Base-by-base conservation (phyloP, 371 early-diverging fungal species). In the Lichtheimia hyalospora region DNA sequence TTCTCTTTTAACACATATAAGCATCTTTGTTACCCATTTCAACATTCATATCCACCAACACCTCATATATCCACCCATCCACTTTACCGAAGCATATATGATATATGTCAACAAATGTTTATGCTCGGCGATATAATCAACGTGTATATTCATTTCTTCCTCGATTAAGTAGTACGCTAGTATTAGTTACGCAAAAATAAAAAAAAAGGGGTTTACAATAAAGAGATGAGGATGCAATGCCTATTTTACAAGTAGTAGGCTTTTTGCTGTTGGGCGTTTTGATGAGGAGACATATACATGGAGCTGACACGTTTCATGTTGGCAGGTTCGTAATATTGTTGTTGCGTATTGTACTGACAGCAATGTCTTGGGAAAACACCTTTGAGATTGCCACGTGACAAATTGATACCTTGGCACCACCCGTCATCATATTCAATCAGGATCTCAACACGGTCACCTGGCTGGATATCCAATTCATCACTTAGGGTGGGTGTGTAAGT, bases 341-440 rank as follows among this genome's bases (percentile, higher is more conserved):
- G 28, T 44, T 41, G 28, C 2, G 52, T 44, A 2, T 44, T 40
- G 16, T 52, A 28, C 34, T 67, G 52, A 10, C 10, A 34, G 10
- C 87, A 87, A 53, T 84, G 84, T 34, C 74, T 72, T 2, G 89
- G 89, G 79, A 89, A 86, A 0, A 87, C 86, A 25, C 89, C 87
- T 67, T 82, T 77, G 16, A 68, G 62, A 23, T 82, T 75, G 18
- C 83, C 84, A 18, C 83, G 75, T 16, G 85, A 71, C 14, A 86
- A 73, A 54, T 88, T 88, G 63, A 84, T 68, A 42, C 87, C 87
- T 58, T 82, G 73, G 48, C 82, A 82, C 89, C 89, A 89, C 2
- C 89, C 89, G 67, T 89, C 89, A 57, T 89, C 89, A 54, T 84
- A 89, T 60, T 86, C 86, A 7, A 79, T 77, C 52, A 86, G 48